Base-by-base conservation (phyloP, 2,329 filamentous ascomycete species). In the Trichoderma guizhouense region DNA sequence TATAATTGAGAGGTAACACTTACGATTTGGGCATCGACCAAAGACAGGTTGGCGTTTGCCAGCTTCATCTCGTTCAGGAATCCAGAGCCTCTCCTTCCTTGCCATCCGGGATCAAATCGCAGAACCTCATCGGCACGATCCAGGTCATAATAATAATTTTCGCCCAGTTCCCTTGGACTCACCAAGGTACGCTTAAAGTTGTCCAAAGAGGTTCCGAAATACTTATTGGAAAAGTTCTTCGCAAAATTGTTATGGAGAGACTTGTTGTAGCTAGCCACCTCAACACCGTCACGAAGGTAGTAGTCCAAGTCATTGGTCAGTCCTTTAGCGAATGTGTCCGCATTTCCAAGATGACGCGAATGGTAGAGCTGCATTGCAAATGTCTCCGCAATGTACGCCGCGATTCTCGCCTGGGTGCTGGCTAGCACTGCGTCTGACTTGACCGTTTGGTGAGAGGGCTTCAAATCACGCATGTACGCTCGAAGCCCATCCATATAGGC, bases 341-440 rank as follows among this genome's bases (percentile, higher is more conserved):
- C 86, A 76, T 93, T 90, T 12, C 92, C 91, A 73, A 91, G 88
- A 79, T 97, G 93, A 57, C 94, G 92, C 24, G 93, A 88, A 76
- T 93, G 91, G 78, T 98, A 97, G 21, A 98, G 85, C 80, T 97
- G 93, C 87, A 98, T 94, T 3, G 95, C 93, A 72, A 97, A 90
- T 53, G 96, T 92, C 79, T 98, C 94, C 15, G 93, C 93, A 74
- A 97, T 87, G 73, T 94, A 91, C 3, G 94, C 92, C 5, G 94
- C 93, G 76, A 97, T 89, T 73, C 90, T 86, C 8, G 91, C 91
- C 73, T 91, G 88, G 72, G 88, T 86, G 69, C 88, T 90, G 8
- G 89, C 86, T 51, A 86, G 85, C 9, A 86, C 82, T 6, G 87
- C 83, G 72, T 90, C 86, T 3, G 88, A 79, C 74, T 88, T 90